A percentile compares a stretch with the other conserved stretches of the same genome.
phyloP scores from a whole-genome alignment of 768 basidiomycete species.

The Mycena galopus region DNA sequence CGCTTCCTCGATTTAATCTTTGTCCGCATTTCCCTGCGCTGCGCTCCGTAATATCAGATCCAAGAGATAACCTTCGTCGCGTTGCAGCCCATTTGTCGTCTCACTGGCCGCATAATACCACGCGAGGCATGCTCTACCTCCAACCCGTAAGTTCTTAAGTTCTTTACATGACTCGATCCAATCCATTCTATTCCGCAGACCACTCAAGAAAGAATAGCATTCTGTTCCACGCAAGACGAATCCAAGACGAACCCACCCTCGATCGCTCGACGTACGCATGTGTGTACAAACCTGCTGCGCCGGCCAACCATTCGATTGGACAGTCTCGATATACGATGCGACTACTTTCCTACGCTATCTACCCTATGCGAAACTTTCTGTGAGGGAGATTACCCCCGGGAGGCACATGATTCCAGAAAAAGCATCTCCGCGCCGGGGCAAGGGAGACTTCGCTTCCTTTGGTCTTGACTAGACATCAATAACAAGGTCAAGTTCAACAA shows the following conservation, averaged over 20 bases:
- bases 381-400: background rate
- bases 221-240: background rate
- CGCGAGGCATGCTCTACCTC: constrained; percentile 3
- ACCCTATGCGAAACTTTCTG: background rate
- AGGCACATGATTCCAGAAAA: background rate
- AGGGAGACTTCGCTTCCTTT: background rate
- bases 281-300: background rate
- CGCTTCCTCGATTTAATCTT: constrained; percentile 21
- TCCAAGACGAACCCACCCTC: background rate
- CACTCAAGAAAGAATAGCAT: too few species aligned
- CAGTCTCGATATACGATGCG: background rate
- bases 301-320: background rate
- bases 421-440: background rate
- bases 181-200: too few species aligned
- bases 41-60: constrained; percentile 19
- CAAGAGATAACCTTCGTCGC: constrained; percentile 18
- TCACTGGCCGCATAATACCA: background rate
- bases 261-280: background rate
- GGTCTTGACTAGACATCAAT: background rate
- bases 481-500: too few species aligned
- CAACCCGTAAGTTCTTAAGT: constrained; percentile 10
- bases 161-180: constrained; percentile 16
- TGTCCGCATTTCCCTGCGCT: constrained; percentile 5
- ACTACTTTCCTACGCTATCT: too few species aligned
- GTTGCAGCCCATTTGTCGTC: background rate